These are phyloP conservation scores for Stachybotrys chartarum DNA, from an alignment of 2,329 filamentous ascomycete species.

Conservation along the genomic window DNA sequence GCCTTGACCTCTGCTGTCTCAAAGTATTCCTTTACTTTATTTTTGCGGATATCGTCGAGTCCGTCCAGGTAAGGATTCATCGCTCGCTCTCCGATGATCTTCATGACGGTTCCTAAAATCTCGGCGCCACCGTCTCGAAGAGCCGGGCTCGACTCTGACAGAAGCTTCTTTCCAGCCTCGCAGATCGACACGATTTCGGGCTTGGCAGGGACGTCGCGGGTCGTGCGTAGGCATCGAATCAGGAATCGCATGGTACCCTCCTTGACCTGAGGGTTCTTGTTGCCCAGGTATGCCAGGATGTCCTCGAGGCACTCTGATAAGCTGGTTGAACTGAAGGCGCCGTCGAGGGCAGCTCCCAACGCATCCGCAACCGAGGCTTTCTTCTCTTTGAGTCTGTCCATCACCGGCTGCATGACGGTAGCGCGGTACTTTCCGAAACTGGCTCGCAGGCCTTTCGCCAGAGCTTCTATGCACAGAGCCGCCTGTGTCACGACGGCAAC, in stretches of 20 bases:
- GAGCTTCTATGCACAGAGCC: constrained; percentile 82
- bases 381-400: constrained; percentile 97
- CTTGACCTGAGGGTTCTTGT: constrained; percentile 98
- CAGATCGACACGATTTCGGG: constrained; percentile 77
- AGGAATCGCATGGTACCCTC: constrained; percentile 91
- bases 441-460: constrained; percentile 78
- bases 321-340: constrained; percentile 56
- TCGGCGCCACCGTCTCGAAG: constrained; percentile 87
- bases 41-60: constrained; percentile 91
- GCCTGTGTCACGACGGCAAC: constrained; percentile 90
- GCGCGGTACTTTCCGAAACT: constrained; percentile 75
- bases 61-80: constrained; percentile 92
- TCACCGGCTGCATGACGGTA: constrained; percentile 76
- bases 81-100: constrained; percentile 92
- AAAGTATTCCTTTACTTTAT: constrained; percentile 89
- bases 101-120: constrained; percentile 91
- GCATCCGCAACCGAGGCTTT: constrained; percentile 85
- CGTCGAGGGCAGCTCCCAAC: constrained; percentile 75
- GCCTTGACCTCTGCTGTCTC: constrained; percentile 50
- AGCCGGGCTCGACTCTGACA: constrained; percentile 81
- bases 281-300: constrained; percentile 71
- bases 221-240: constrained; percentile 78
- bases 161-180: constrained; percentile 81
- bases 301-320: constrained; percentile 88
- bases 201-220: constrained; percentile 75